Conservation (phyloP, 257 asterid species). For the Primulina huaijiensis region DNA sequence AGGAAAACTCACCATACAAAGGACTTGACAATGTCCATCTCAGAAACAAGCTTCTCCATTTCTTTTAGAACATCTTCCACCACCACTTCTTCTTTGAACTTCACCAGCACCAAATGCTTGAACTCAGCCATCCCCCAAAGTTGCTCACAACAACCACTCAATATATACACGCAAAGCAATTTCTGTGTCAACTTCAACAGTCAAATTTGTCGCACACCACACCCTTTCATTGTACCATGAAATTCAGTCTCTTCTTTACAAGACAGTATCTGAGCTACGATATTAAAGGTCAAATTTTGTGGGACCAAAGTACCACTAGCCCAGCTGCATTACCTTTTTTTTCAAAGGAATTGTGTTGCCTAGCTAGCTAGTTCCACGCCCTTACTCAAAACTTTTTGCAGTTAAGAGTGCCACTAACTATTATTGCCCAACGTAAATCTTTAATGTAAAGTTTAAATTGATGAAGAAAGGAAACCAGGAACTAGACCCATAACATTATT, state of each 20-base stretch:
- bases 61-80: conserved; percentile 66
- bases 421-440: too few species aligned
- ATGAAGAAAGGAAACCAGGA: too few species aligned
- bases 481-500: too few species aligned
- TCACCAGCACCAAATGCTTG: conserved; percentile 84
- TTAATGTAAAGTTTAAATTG: too few species aligned
- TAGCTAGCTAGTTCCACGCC: too few species aligned
- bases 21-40: conserved; percentile 74
- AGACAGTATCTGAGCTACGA: conserved; percentile 50
- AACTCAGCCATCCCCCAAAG: conserved; percentile 50
- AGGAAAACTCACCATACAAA: conserved; percentile 62
- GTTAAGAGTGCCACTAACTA: too few species aligned
- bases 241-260: conserved; percentile 41
- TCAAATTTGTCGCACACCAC: conserved; percentile 32
- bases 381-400: too few species aligned
- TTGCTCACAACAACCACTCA: conserved; percentile 23
- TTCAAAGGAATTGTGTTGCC: not conserved
- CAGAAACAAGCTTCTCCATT: conserved; percentile 71
- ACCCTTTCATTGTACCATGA: conserved; percentile 37
- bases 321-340: conserved; percentile 6
- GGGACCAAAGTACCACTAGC: conserved; percentile 31
- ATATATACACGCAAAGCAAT: conserved; percentile 32
- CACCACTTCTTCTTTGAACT: conserved; percentile 68
- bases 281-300: conserved; percentile 33
- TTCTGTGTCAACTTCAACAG: conserved; percentile 33